Evolutionary conservation across 2,329 filamentous ascomycete genomes (phyloP), one percentile per base, ranked within the genome.

Genomic region (Colletotrichum destructivum): DNA sequence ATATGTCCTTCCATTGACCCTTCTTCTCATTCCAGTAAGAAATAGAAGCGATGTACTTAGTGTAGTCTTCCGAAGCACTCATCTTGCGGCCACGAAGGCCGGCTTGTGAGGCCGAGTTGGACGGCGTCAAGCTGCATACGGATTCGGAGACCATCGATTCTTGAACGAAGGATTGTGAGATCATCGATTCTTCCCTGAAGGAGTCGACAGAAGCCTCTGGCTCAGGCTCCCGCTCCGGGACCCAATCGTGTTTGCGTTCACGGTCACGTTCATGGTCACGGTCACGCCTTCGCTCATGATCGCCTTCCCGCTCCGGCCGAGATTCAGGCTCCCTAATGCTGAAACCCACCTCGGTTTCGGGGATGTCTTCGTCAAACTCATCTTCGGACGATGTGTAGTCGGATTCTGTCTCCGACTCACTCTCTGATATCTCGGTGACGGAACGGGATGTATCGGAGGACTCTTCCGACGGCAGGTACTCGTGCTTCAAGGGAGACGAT

Each of bases 401-500:
- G n/a, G 89, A 87, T 31, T 86, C 87, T 54, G 69, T 63, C 23
- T 63, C 61, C 46, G 61, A 69, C 40, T 69, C 69, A 47, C 65
- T 72, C 18, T 69, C 69, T 15, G 69, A 72, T 3, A 56, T 60
- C 7, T 88, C 90, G 44, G 83, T 84, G 47, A 88, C 83, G 8
- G 90, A 90, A 52, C 89, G 88, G 0, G 90, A 91, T 56, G 89
- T 90, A 8, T 90, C 84, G 0, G 89, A 91, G 0, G 88, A 90
- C 59, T 86, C 82, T 62, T 91, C 89, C 1, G 96, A 98, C 16
- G 96, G 96, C 74, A 95, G 92, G 77, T 98, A 99, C 82, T 99
- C 96, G 79, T 98, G 96, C 84, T 99, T 99, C 61, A 99, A 86
- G 0, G 96, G 96, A 1, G 96, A 99, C 0, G 96, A 98, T 1